Percentiles rank a stretch among this genome's conserved stretches.
Conservation (phyloP, 1,284 basidiomycete genomes). For the Irpex sp. region DNA sequence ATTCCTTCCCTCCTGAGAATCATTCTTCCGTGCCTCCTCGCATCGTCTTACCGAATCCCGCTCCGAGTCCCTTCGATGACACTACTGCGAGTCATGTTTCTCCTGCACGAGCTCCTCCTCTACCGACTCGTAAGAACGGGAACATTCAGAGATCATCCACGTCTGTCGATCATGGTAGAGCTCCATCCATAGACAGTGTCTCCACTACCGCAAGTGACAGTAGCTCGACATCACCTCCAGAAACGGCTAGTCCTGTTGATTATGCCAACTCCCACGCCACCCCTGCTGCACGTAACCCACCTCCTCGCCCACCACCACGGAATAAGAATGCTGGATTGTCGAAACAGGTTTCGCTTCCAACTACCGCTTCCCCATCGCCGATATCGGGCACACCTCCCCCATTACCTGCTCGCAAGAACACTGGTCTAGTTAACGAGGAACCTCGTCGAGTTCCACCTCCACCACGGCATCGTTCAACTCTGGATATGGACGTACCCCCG, state of each 20-base stretch:
- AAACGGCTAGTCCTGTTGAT: conserved; percentile 12
- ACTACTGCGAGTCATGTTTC: neutral
- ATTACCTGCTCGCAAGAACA: conserved; percentile 25
- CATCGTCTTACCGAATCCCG: neutral
- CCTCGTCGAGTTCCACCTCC: conserved; percentile 12
- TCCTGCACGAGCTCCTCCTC: conserved; percentile 6
- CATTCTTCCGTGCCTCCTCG: conserved; percentile 5
- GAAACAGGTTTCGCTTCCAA: conserved; percentile 5
- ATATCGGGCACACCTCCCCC: conserved; percentile 24
- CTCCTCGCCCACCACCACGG: conserved; percentile 28
- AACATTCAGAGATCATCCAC: neutral
- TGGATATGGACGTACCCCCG: neutral
- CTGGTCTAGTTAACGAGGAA: conserved; percentile 15
- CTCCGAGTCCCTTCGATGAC: conserved; percentile 2
- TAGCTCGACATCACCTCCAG: conserved; percentile 10
- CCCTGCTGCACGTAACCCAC: conserved; percentile 12
- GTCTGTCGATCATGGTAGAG: conserved; percentile 10
- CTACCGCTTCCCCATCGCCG: conserved; percentile 12
- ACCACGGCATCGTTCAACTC: conserved; percentile 13
- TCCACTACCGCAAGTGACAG: conserved; percentile 1
- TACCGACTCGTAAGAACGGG: conserved; percentile 8
- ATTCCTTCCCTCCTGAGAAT: conserved; percentile 9
- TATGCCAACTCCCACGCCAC: conserved; percentile 7
- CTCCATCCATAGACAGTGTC: conserved; percentile 13
- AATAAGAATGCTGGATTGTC: conserved; percentile 15